Conservation (phyloP, 345 rosid genomes). For the Gossypium herbaceum region DNA sequence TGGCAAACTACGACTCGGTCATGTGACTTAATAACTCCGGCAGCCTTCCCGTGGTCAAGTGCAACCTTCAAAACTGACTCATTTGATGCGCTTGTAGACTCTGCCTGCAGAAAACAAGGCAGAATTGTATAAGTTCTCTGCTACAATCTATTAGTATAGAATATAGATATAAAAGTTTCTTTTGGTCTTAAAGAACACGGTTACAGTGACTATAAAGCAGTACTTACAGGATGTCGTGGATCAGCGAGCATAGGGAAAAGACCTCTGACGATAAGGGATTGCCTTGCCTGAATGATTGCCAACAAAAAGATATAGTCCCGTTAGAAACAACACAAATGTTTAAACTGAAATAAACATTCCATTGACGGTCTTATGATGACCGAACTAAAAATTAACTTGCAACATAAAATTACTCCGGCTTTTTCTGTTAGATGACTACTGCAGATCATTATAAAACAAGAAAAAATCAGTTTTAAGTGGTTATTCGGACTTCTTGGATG, state of each 20-base stretch:
- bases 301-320: background rate
- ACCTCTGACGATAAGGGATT: too few relatives aligned
- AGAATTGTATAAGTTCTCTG: background rate
- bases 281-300: constrained; percentile 44
- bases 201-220: too few relatives aligned
- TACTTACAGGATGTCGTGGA: too few relatives aligned
- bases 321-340: background rate
- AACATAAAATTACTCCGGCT: background rate
- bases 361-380: background rate
- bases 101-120: constrained; percentile 45
- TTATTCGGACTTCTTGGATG: background rate
- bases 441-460: background rate
- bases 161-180: background rate
- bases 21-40: constrained; percentile 76
- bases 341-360: background rate
- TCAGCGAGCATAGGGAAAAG: too few relatives aligned
- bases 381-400: background rate
- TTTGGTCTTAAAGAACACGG: background rate
- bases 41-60: constrained; percentile 72
- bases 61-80: constrained; percentile 89
- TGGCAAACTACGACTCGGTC: constrained; percentile 93
- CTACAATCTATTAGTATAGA: background rate
- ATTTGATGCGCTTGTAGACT: constrained; percentile 76
- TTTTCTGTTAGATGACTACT: background rate
- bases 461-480: background rate